Conservation (phyloP, 371 early-diverging fungal species). For the Mucor saturninus region DNA sequence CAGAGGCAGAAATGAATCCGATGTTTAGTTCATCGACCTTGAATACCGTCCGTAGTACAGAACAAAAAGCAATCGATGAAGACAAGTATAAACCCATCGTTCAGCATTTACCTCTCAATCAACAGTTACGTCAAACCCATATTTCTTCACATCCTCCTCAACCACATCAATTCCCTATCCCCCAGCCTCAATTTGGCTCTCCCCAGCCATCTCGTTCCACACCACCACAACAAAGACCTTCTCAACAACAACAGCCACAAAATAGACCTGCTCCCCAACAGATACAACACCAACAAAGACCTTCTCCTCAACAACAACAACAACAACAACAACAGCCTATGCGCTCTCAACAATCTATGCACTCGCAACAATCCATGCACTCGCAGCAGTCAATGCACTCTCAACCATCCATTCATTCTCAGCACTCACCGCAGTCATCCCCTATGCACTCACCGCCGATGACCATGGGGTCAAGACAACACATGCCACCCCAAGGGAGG, state of each 20-base stretch:
- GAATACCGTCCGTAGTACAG: background rate
- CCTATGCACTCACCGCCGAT: too few species aligned
- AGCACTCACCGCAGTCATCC: too few species aligned
- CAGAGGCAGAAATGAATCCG: conserved; percentile 10
- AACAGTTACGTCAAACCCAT: conserved; percentile 11
- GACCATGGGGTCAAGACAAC: too few species aligned
- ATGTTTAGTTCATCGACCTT: conserved; percentile 4
- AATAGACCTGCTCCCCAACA: background rate
- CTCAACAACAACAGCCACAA: background rate
- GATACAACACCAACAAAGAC: background rate
- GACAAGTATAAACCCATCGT: conserved; percentile 11
- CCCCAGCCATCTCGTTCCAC: conserved; percentile 2
- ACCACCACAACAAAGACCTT: background rate
- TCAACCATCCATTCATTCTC: too few species aligned
- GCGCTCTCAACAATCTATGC: too few species aligned
- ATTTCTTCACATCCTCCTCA: background rate
- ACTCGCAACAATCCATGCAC: too few species aligned
- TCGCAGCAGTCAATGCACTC: too few species aligned
- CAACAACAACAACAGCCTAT: background rate
- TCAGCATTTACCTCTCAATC: conserved; percentile 7
- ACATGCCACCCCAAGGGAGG: too few species aligned
- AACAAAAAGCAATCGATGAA: conserved; percentile 1
- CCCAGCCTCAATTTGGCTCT: background rate
- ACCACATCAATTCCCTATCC: background rate
- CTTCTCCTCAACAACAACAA: conserved; percentile 4